A percentile compares a stretch with the other conserved stretches of the same genome.
Evolutionary conservation across 164 flowering plant species (phyloP).

Genomic region (Vitis vinifera): DNA sequence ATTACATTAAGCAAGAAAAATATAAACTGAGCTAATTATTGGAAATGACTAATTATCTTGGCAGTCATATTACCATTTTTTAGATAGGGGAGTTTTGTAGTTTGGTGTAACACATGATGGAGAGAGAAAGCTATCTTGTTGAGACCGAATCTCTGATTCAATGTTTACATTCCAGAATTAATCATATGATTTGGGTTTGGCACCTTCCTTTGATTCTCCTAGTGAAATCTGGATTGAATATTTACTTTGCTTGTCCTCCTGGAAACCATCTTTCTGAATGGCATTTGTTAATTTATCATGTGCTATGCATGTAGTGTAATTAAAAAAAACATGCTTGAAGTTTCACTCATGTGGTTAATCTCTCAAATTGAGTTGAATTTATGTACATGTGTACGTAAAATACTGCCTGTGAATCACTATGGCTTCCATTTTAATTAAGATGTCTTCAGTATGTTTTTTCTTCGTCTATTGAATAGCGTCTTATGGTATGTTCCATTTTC

Average conservation of each 20-base stretch:
- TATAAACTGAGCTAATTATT: too few species aligned
- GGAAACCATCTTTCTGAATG: too few species aligned
- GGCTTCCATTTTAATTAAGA: not conserved
- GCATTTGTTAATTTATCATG: not conserved
- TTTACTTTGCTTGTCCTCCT: not conserved
- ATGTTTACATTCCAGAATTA: too few species aligned
- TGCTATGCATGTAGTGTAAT: not conserved
- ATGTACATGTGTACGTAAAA: not conserved
- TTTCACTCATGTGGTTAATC: not conserved
- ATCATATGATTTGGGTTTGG: not conserved
- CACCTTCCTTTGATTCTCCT: not conserved
- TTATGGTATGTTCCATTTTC: not conserved
- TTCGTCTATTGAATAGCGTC: not conserved
- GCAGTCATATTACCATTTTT: too few species aligned
- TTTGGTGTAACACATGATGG: too few species aligned
- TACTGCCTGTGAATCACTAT: not conserved
- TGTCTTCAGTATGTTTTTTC: not conserved
- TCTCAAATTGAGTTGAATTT: not conserved
- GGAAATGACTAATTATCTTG: too few species aligned
- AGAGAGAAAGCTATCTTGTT: too few species aligned
- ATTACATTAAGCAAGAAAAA: too few species aligned
- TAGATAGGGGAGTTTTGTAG: too few species aligned
- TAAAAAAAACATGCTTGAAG: too few species aligned
- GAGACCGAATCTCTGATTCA: too few species aligned
- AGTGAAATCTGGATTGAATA: not conserved